Base-by-base conservation (phyloP, 2,329 filamentous ascomycete species). In the Curvularia sp. region DNA sequence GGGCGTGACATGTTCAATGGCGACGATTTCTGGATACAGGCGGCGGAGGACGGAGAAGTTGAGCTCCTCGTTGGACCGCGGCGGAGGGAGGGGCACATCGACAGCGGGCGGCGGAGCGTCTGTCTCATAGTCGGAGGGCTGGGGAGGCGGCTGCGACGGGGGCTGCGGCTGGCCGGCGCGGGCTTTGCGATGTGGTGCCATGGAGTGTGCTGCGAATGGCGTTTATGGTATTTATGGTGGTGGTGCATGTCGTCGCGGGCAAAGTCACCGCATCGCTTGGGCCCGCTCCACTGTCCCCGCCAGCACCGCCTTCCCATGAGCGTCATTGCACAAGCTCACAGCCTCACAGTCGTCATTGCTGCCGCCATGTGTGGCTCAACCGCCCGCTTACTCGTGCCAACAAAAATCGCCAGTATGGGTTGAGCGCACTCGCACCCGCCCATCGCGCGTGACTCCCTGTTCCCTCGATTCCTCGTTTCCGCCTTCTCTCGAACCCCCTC, bases 41-140 rank as follows among this genome's bases (percentile, higher is more conserved):
- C 92, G 90, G 58, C 86, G 88, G 35, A 98, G 84, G 39, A 97
- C 94, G 49, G 87, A 84, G 65, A 96, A 84, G 81, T 98, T 98
- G 72, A 98, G 88, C 66, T 96, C 89, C 55, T 89, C 90, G 77
- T 93, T 95, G 62, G 89, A 89, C 64, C 91, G 88, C 35, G 80
- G 75, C 53, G 82, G 81, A 42, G 82, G 81, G 28, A 77, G 75
- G 26, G 78, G 76, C 49, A 75, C 66, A 24, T 76, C 69, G 63
- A 75, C 67, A 50, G 77, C 74, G 53, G 72, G 73, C 55, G 75
- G 73, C 56, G 75, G 72, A 13, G 75, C 76, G 69, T 84, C 82
- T 18, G 80, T 83, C 61, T 85, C 83, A 75, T 78, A 86, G 80
- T 80, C 85, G 65, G 81, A 86, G 51, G 78, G 83, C 71, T 79